Percentiles rank a stretch among this genome's conserved stretches.
These are phyloP conservation scores for Spathaspora hagerdaliae DNA, from an alignment of 805 yeast genomes.

Conservation along the genomic window DNA sequence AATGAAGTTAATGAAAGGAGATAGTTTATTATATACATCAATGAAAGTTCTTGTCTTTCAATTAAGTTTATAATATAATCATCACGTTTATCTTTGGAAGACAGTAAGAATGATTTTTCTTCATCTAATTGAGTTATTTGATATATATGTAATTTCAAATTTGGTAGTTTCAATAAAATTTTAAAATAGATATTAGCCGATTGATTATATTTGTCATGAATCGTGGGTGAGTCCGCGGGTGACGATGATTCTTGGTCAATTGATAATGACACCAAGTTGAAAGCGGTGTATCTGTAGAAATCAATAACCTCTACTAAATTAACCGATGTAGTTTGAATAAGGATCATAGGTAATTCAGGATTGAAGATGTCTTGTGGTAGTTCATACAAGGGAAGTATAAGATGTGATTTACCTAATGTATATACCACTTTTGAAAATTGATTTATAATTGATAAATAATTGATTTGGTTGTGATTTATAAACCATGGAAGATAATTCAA, in stretches of 20 bases:
- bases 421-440: constrained; percentile 15
- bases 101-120: no score
- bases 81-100: constrained; percentile 2
- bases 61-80: constrained; percentile 2
- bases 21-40: constrained; percentile 23
- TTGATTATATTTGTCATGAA: constrained; percentile 7
- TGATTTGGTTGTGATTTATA: not conserved
- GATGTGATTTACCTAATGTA: constrained; percentile 13
- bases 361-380: not conserved
- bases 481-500: not conserved
- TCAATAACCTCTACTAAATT: constrained; percentile 16
- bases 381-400: constrained; percentile 12
- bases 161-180: constrained; percentile 20
- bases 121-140: not conserved
- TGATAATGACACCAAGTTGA: constrained; percentile 20
- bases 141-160: constrained; percentile 10
- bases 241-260: not conserved
- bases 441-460: constrained; percentile 13
- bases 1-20: constrained; percentile 15
- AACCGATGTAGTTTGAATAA: constrained; percentile 10
- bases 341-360: constrained; percentile 19
- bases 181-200: constrained; percentile 23
- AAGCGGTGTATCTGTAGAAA: constrained; percentile 25
- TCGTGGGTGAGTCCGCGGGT: constrained; percentile 2
- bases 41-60: constrained; percentile 28